Percentiles rank a stretch among this genome's conserved stretches.
Conservation (phyloP, 148 eudicot species). For the Camellia sinensis region DNA sequence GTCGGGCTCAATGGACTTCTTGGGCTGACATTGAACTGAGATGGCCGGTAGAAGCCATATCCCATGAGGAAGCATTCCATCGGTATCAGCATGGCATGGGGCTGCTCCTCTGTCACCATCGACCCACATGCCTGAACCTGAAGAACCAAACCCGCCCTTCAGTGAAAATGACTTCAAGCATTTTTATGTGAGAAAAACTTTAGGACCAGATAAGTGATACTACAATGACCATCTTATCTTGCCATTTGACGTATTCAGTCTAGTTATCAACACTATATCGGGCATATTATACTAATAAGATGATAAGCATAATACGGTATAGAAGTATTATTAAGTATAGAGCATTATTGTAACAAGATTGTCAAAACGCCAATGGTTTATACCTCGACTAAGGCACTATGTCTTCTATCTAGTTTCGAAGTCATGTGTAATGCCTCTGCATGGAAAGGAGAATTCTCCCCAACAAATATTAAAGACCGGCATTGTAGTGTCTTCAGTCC, state of each 20-base stretch:
- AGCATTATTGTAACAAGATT: background rate
- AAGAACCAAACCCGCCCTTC: background rate
- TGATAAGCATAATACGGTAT: no score
- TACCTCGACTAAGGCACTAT: conserved; percentile 89
- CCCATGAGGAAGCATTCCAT: conserved; percentile 91
- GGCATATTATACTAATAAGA: no score
- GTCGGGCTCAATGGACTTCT: conserved; percentile 89
- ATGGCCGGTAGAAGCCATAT: conserved; percentile 63
- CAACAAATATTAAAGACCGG: conserved; percentile 78
- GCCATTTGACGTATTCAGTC: no score
- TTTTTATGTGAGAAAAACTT: background rate
- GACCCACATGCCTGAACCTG: conserved; percentile 93
- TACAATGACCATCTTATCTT: no score
- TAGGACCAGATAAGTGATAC: no score
- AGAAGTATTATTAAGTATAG: no score
- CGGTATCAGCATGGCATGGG: conserved; percentile 82
- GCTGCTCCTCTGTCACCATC: conserved; percentile 90
- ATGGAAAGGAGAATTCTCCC: conserved; percentile 85
- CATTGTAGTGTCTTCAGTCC: conserved; percentile 67
- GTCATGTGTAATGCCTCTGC: conserved; percentile 83
- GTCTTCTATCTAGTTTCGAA: conserved; percentile 75
- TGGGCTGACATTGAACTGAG: conserved; percentile 67
- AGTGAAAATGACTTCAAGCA: background rate
- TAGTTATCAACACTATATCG: no score
- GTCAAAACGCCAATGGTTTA: background rate